A percentile compares a stretch with the other conserved stretches of the same genome.
These are phyloP conservation scores for Podosphaera fusca DNA, from an alignment of 2,329 filamentous ascomycete species.

Conservation along the genomic window DNA sequence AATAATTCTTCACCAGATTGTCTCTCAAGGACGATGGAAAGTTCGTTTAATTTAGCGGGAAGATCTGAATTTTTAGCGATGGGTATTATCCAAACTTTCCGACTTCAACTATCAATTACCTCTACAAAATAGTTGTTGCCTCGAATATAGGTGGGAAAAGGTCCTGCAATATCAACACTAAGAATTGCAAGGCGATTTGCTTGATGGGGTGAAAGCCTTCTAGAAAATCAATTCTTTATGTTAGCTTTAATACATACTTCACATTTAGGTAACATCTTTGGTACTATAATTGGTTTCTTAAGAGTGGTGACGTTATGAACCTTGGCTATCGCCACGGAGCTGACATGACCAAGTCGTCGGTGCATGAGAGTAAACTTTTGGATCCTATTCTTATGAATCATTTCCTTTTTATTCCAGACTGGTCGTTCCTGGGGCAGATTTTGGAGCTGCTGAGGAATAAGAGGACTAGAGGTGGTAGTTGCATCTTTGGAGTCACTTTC, in stretches of 20 bases:
- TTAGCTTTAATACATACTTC: no score
- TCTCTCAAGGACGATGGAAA: neutral
- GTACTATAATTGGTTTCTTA: no score
- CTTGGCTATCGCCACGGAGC: neutral
- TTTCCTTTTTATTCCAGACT: no score
- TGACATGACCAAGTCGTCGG: neutral
- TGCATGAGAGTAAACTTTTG: neutral
- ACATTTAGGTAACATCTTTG: no score
- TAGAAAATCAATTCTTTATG: no score
- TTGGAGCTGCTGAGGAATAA: neutral
- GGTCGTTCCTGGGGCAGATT: neutral
- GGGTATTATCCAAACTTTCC: no score
- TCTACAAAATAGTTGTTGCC: neutral
- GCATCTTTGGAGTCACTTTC: neutral
- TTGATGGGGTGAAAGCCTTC: no score
- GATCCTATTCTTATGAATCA: no score
- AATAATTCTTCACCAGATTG: neutral
- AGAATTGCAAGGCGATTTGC: neutral
- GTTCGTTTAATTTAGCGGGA: no score
- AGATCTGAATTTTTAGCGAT: no score
- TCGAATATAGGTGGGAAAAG: neutral
- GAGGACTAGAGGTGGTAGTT: neutral
- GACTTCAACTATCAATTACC: no score
- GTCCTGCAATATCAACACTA: neutral
- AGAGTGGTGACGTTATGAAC: neutral